Evolutionary conservation across 441 rosid species (phyloP).

Genomic region (Isatis lusitanica): DNA sequence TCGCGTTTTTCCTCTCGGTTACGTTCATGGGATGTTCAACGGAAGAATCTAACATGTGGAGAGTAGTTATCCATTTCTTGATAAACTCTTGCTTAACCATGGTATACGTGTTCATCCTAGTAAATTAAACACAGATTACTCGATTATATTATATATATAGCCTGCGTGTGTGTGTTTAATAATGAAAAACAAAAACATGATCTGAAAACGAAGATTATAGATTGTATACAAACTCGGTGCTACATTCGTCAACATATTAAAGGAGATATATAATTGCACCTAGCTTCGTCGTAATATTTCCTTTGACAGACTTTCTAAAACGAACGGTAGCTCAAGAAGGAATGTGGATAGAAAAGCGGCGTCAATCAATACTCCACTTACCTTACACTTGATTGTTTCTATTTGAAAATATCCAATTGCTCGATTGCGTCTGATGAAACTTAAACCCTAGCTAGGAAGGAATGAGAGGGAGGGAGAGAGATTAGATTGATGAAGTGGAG

Average conservation of each 20-base stretch:
- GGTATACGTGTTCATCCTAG: conserved; percentile 49
- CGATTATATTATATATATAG: too few relatives aligned
- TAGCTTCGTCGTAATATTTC: background rate
- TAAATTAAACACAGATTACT: background rate
- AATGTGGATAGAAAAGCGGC: background rate
- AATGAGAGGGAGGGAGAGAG: conserved; percentile 12
- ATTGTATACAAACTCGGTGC: background rate
- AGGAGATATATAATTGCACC: background rate
- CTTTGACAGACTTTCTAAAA: background rate
- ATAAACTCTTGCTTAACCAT: conserved; percentile 67
- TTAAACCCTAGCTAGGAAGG: conserved; percentile 32
- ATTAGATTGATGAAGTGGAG: conserved; percentile 21
- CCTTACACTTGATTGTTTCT: conserved; percentile 10
- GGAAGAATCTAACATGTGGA: conserved; percentile 42
- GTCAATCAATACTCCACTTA: conserved; percentile 7
- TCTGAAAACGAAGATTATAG: background rate
- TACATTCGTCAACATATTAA: background rate
- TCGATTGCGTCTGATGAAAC: conserved; percentile 18
- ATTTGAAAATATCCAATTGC: background rate
- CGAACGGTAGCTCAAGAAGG: background rate
- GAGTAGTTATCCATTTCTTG: conserved; percentile 70
- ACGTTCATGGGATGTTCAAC: conserved; percentile 46
- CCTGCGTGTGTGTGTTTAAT: too few relatives aligned
- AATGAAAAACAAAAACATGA: background rate
- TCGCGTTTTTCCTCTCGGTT: conserved; percentile 61